Evolutionary conservation across 2,329 filamentous ascomycete species (phyloP), one percentile per base, ranked within the genome.

Genomic region (Didymella segeticola): DNA sequence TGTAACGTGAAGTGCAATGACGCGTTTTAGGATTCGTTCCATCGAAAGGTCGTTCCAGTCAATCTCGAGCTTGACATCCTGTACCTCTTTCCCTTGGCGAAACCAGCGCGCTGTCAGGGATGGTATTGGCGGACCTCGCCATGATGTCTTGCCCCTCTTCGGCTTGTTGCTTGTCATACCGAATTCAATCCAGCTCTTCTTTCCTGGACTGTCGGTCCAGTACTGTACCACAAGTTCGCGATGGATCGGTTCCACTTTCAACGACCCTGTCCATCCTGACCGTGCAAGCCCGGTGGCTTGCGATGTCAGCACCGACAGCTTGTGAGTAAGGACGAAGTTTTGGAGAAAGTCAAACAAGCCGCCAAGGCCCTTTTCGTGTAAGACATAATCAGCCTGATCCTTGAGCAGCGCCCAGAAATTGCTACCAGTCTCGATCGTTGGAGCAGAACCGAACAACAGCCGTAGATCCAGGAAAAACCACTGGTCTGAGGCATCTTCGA

Each of bases 391-490:
- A 29, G 91, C 82, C 57, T 84, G 86, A 15, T 73, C 75, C 70
- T 96, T 51, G 85, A 83, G 29, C 80, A 22, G 22, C 30, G 14
- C 78, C 48, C 88, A 83, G 37, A 96, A 76, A 3, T 79, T 78
- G 29, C 67, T 65, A 22, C 88, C 84, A 43, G 78, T 75, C 0
- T 88, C 81, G 7, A 96, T 66, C 5, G 63, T 75, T 0, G 89
- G 82, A 0, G 82, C 78, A 7, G 93, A 93, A 8, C 79, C 82
- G 71, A 96, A 99, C 12, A 87, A 78, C 64, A 96, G 92, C 54
- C 93, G 86, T 66, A 98, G 87, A 72, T 98, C 93, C 57, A 98
- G 90, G 70, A 98, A 96, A 82, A 89, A 97, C 70, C 96, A 96
- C 66, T 96, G 93, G 47, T 89, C 89, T 26, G 86, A 81, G 15